Conservation (phyloP, 257 asterid genomes). For the Fraxinus excelsior region DNA sequence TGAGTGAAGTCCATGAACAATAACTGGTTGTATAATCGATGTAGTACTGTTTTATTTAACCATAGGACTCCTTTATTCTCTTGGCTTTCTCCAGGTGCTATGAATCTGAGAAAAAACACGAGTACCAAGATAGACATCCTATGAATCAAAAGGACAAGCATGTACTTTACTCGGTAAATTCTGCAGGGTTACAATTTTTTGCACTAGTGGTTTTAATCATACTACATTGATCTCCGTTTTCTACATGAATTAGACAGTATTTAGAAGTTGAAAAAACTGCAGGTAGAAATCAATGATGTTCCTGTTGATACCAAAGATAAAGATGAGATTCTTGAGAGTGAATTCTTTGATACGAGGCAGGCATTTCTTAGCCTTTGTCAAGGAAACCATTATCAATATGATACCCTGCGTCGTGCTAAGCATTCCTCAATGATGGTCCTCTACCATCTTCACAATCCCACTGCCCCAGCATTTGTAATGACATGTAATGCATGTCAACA, state of each 20-base stretch:
- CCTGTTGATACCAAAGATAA: slow-evolving; percentile 80
- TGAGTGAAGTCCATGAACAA: neutral
- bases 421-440: slow-evolving; percentile 99
- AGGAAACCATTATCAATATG: slow-evolving; percentile 98
- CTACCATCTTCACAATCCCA: slow-evolving; percentile 97
- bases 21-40: neutral
- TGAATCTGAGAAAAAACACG: slow-evolving; percentile 78
- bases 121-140: slow-evolving; percentile 94
- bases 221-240: slow-evolving; percentile 2
- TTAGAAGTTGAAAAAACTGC: slow-evolving; percentile 35
- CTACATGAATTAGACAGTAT: slow-evolving; percentile 8
- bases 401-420: slow-evolving; percentile 96
- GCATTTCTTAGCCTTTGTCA: slow-evolving; percentile 96
- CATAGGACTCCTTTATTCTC: neutral
- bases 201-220: neutral
- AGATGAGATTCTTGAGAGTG: slow-evolving; percentile 96
- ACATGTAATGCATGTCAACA: slow-evolving; percentile 77
- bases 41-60: neutral
- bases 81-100: slow-evolving; percentile 63
- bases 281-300: slow-evolving; percentile 67
- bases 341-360: slow-evolving; percentile 97
- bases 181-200: neutral
- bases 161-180: slow-evolving; percentile 65
- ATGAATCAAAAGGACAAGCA: slow-evolving; percentile 82
- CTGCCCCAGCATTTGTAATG: slow-evolving; percentile 91